Evolutionary conservation across 345 rosid genomes (phyloP).

Genomic region (Pugionium dolabratum): DNA sequence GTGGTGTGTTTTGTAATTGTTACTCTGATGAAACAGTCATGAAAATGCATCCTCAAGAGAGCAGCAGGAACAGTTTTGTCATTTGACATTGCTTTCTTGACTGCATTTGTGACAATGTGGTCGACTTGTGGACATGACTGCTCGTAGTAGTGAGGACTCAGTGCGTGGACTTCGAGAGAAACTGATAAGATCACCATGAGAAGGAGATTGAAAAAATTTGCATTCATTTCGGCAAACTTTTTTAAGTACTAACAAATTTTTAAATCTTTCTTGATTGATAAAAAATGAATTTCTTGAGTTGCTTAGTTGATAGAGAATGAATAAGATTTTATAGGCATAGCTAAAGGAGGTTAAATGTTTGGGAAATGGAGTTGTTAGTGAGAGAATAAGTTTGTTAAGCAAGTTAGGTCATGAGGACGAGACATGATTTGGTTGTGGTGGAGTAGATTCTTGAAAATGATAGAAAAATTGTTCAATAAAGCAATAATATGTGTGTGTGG

Average conservation of each 20-base stretch:
- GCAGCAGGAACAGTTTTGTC: conserved; percentile 86
- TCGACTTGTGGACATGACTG: conserved; percentile 65
- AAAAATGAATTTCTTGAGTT: conserved; percentile 1
- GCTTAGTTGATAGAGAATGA: background rate
- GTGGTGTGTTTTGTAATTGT: background rate
- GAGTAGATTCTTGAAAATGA: conserved; percentile 43
- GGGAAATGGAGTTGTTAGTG: conserved; percentile 48
- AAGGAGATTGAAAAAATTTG: conserved; percentile 10
- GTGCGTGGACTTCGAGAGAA: conserved; percentile 44
- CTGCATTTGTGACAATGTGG: conserved; percentile 48
- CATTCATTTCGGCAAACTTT: conserved; percentile 22
- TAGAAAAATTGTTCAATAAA: background rate
- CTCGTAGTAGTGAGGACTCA: conserved; percentile 63
- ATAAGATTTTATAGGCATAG: conserved; percentile 31
- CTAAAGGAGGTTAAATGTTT: background rate
- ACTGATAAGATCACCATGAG: conserved; percentile 12
- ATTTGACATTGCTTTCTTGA: conserved; percentile 60
- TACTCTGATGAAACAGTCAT: conserved; percentile 82
- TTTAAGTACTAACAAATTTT: background rate
- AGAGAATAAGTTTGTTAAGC: conserved; percentile 51
- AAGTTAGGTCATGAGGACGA: conserved; percentile 61
- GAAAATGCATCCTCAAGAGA: conserved; percentile 85
- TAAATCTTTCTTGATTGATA: background rate
- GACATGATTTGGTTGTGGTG: conserved; percentile 36
- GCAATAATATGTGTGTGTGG: conserved; percentile 3